Evolutionary conservation across 2,329 filamentous ascomycete genomes (phyloP).

Genomic region (Aspergillus tamarii): DNA sequence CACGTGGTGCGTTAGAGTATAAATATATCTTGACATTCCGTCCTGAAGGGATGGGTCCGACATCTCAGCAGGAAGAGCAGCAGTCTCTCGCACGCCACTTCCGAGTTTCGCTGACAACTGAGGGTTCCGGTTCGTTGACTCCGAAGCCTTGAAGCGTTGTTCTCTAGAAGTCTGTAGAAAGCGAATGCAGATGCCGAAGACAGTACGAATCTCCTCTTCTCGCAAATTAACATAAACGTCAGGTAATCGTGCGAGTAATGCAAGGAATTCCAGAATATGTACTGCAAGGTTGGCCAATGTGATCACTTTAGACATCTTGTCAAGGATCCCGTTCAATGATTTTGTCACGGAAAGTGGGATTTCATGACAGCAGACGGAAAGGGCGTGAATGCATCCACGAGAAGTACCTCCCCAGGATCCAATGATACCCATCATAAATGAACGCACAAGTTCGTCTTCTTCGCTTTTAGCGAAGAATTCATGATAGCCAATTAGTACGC

Average conservation of each 20-base stretch:
- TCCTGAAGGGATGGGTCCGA: slow-evolving; percentile 58
- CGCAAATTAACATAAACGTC: slow-evolving; percentile 85
- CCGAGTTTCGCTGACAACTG: slow-evolving; percentile 47
- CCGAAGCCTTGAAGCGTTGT: slow-evolving; percentile 40
- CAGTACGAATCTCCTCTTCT: slow-evolving; percentile 87
- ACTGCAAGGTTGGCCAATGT: slow-evolving; percentile 89
- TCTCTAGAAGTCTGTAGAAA: slow-evolving; percentile 89
- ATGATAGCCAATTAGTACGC: slow-evolving; percentile 89
- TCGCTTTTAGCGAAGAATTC: slow-evolving; percentile 80
- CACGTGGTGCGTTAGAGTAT: slow-evolving; percentile 90
- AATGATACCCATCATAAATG: slow-evolving; percentile 79
- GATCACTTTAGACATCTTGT: slow-evolving; percentile 94
- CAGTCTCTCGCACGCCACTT: slow-evolving; percentile 48
- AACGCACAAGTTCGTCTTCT: slow-evolving; percentile 84
- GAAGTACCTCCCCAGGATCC: slow-evolving; percentile 82
- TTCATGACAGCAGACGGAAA: slow-evolving; percentile 94
- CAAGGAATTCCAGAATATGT: slow-evolving; percentile 95
- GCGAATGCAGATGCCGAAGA: slow-evolving; percentile 93
- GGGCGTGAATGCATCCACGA: slow-evolving; percentile 89
- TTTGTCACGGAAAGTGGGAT: slow-evolving; percentile 85
- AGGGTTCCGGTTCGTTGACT: slow-evolving; percentile 36
- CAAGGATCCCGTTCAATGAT: slow-evolving; percentile 79
- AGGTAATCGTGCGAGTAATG: slow-evolving; percentile 80
- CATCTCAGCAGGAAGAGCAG: slow-evolving; percentile 30
- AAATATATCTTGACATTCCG: slow-evolving; percentile 89